phyloP scores from a whole-genome alignment of 176 grass and related monocot species.

The Chloris gayana region DNA sequence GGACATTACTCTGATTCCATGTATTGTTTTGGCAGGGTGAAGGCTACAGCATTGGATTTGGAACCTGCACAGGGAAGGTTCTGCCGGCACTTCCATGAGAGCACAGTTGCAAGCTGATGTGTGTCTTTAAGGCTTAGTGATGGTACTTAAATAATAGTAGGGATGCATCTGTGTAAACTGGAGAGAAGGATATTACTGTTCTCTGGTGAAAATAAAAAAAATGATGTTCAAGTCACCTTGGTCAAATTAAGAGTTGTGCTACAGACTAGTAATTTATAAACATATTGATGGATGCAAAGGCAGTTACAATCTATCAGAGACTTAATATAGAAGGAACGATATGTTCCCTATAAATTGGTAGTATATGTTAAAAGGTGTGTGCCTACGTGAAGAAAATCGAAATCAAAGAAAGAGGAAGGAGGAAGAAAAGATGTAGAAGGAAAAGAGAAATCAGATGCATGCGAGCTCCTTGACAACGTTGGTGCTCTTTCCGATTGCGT shows the following conservation, averaged over 20 bases:
- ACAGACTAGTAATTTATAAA: too few species aligned
- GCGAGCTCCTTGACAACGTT: slow-evolving; percentile 42
- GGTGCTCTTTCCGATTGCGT: slow-evolving; percentile 34
- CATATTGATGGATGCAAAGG: too few species aligned
- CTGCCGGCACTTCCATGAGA: slow-evolving; percentile 66
- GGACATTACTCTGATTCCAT: slow-evolving; percentile 4
- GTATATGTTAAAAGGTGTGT: too few species aligned
- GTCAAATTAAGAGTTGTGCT: background rate
- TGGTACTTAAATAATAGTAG: slow-evolving; percentile 3
- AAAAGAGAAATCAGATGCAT: slow-evolving; percentile 14
- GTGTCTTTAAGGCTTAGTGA: background rate
- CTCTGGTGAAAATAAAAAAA: background rate
- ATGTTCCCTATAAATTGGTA: too few species aligned
- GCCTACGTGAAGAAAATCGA: too few species aligned
- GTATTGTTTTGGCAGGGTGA: slow-evolving; percentile 53
- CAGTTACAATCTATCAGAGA: too few species aligned
- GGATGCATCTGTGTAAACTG: background rate
- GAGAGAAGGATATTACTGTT: background rate
- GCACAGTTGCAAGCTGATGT: slow-evolving; percentile 1
- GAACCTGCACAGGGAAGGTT: slow-evolving; percentile 77
- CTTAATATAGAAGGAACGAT: too few species aligned
- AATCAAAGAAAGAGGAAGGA: too few species aligned
- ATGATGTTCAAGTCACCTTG: background rate
- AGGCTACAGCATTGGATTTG: slow-evolving; percentile 87
- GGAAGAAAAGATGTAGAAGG: too few species aligned